Evolutionary conservation across 768 basidiomycete genomes (phyloP), one percentile per base, ranked within the genome.

Genomic region (Tylopilus plumbeoviolaceoides): DNA sequence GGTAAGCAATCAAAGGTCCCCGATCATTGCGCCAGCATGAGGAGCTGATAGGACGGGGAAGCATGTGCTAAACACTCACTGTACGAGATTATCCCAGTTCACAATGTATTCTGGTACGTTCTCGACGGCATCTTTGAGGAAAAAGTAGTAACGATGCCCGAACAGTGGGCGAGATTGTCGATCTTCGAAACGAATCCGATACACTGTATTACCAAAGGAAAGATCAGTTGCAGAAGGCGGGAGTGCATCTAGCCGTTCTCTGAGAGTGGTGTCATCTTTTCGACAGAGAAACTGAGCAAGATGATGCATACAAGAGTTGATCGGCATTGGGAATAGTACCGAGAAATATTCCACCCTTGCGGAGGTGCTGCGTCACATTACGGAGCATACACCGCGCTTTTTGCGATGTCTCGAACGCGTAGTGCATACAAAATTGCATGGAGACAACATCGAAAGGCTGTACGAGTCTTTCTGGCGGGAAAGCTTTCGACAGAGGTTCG

Each of bases 391-490:
- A 87, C 30, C 91, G 80, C 23, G 85, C 89, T 66, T 97, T 97
- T 53, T 80, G 75, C 28, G 83, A 80, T n/a, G 80, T 87, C 69
- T 98, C 94, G 67, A 99, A 98, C 8, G 97, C 97, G 65, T 99
- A 98, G 69, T 99, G 97, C 91, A 99, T 98, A 71, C 97, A 98
- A 69, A 99, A 99, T 67, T 99, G 97, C 92, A 98, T 91, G 3
- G 92, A 91, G 6, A 98, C 93, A 51, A 93, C 91, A 64, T 98
- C 97, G 64, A 97, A 97, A 6, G 85, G 85, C 28, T 78, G 76
- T 0, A 72, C 73, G 23, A 91, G 78, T 55, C 78, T 73, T 17
- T 77, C 75, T 1, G 80, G 80, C 4, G 85, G 71, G 45, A 98
- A 80, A n/a, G 76, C 84, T 45, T 80, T 80, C 17, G 81, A 76